phyloP scores from a whole-genome alignment of 2,329 filamentous ascomycete genomes.

The Talaromyces amestolkiae region DNA sequence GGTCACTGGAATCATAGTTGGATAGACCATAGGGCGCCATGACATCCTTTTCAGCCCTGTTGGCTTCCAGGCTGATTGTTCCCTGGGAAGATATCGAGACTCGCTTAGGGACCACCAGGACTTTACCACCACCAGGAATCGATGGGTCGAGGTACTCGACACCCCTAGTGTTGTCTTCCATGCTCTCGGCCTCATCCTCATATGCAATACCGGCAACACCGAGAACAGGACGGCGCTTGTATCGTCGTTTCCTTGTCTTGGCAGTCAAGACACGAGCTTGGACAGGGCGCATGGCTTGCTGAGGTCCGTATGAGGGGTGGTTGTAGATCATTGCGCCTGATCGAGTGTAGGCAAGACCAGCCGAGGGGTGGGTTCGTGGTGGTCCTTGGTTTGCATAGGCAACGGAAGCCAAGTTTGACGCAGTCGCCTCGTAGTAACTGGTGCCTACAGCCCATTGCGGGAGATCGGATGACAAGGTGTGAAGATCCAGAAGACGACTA shows the following conservation, averaged over 20 bases:
- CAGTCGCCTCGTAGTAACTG: slow-evolving; percentile 37
- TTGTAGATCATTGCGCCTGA: slow-evolving; percentile 56
- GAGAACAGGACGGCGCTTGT: slow-evolving; percentile 35
- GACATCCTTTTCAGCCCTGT: slow-evolving; percentile 32
- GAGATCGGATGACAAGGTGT: slow-evolving; percentile 40
- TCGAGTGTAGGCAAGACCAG: slow-evolving; percentile 61
- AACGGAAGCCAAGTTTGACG: slow-evolving; percentile 36
- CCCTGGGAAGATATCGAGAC: slow-evolving; percentile 48
- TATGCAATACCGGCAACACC: slow-evolving; percentile 45
- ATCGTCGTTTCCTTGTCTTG: slow-evolving; percentile 36
- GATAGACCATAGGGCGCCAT: slow-evolving; percentile 39
- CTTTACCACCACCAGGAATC: slow-evolving; percentile 51
- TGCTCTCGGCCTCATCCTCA: slow-evolving; percentile 35
- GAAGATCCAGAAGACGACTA: slow-evolving; percentile 57
- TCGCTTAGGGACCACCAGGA: slow-evolving; percentile 50
- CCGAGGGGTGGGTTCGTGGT: slow-evolving; percentile 63
- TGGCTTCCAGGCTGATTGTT: slow-evolving; percentile 40
- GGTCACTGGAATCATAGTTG: slow-evolving; percentile 30
- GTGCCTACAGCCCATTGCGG: slow-evolving; percentile 35
- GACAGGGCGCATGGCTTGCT: slow-evolving; percentile 51
- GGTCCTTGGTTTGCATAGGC: slow-evolving; percentile 50
- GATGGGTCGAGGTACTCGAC: slow-evolving; percentile 44
- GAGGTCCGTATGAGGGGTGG: slow-evolving; percentile 61
- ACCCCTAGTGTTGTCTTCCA: slow-evolving; percentile 39
- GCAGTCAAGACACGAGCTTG: slow-evolving; percentile 58